Base-by-base conservation (phyloP, 2,329 filamentous ascomycete species). In the Mycosphaerella sp. region DNA sequence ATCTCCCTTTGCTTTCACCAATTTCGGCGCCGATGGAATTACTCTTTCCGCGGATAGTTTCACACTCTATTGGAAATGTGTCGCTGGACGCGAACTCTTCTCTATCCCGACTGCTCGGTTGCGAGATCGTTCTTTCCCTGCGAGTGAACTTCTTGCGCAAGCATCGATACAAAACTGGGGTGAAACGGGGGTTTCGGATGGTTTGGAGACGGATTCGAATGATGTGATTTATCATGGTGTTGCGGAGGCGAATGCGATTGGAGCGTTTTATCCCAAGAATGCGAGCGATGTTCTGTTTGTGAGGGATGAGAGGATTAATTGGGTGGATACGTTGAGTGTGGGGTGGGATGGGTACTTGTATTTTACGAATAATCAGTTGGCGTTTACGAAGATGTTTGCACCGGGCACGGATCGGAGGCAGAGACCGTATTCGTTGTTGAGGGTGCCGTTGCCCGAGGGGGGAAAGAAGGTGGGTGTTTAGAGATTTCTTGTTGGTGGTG, bases 351-450 rank as follows among this genome's bases (percentile, higher is more conserved):
- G 77, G 0, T 77, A 78, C 58, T 60, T 79, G 1, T 80, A 80
- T 61, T 80, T 79, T 57, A 80, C 76, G 0, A 73, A 73, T 38
- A 80, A 80, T 52, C 77, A 80, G 66, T 66, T 79, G 14, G 68
- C 65, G 2, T 70, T 72, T 32, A 62, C 65, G 2, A 58, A 66
- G 29, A 59, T 59, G 1, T 70, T 70, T 50, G 73, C 71, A 40
- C 71, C 72, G 1, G 75, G 74, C 0, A 72, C 66, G 4, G 74
- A 78, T 53, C 61, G 71, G 45, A 66, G 73, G 41, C 64, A 69
- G 48, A 70, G 70, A 57, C 75, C 75, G 5, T 77, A 73, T 63
- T 69, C 67, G 17, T 59, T 77, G 32, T 74, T 71, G 51, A 66
- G 73, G 29, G 72, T 68, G 26, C 67, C 68, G 61, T 58, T 76